A percentile compares a stretch with the other conserved stretches of the same genome.
These are phyloP conservation scores for Trametes meyenii DNA, from an alignment of 768 basidiomycete genomes.

Conservation along the genomic window DNA sequence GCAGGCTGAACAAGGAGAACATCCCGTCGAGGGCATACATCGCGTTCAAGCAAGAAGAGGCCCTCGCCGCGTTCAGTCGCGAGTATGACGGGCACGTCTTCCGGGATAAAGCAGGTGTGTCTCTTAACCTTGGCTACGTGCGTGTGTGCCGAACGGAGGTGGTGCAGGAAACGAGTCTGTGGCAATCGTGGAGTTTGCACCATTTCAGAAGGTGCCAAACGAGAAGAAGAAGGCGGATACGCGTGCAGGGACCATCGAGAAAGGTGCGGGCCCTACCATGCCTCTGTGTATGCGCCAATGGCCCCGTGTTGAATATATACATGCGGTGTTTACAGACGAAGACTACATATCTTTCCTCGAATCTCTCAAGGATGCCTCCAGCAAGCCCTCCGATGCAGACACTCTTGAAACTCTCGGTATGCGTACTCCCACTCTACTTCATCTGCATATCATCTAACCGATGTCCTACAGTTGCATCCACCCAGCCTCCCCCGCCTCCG, in stretches of 20 bases:
- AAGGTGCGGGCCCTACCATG: slow-evolving; percentile 52
- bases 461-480: slow-evolving; percentile 58
- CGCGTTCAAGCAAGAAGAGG: slow-evolving; percentile 78
- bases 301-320: neutral
- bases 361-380: slow-evolving; percentile 56
- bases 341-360: slow-evolving; percentile 84
- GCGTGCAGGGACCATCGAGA: slow-evolving; percentile 86
- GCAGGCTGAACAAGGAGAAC: slow-evolving; percentile 81
- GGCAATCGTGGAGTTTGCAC: slow-evolving; percentile 92
- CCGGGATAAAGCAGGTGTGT: slow-evolving; percentile 85
- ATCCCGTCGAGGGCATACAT: slow-evolving; percentile 90
- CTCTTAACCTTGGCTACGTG: neutral
- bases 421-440: slow-evolving; percentile 24
- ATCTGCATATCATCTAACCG: neutral
- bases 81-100: slow-evolving; percentile 94
- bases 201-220: slow-evolving; percentile 82
- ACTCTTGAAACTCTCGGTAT: slow-evolving; percentile 67
- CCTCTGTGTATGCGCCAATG: neutral
- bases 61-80: slow-evolving; percentile 70
- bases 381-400: slow-evolving; percentile 54
- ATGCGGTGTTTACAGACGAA: slow-evolving; percentile 55
- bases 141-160: neutral
- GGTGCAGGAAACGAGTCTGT: slow-evolving; percentile 81
- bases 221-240: slow-evolving; percentile 79
- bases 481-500: slow-evolving; percentile 59